These are phyloP conservation scores for Trapa incisa DNA, from an alignment of 345 rosid genomes.

Conservation along the genomic window DNA sequence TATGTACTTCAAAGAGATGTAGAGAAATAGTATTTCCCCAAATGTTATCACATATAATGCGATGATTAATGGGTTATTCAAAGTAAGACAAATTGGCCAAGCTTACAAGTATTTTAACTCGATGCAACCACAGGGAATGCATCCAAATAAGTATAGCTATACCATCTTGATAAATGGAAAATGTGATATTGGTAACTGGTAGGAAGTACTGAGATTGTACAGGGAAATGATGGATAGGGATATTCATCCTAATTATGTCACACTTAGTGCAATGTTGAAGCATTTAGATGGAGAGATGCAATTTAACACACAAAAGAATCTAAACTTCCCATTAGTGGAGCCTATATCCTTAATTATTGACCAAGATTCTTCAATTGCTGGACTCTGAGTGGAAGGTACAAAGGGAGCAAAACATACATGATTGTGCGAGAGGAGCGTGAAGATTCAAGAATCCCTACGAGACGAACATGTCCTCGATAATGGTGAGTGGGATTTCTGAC, in stretches of 20 bases:
- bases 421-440: too few relatives aligned
- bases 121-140: constrained; percentile 45
- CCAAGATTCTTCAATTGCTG: too few relatives aligned
- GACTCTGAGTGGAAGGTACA: too few relatives aligned
- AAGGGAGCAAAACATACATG: too few relatives aligned
- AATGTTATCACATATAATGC: constrained; percentile 66
- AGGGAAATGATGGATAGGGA: constrained; percentile 52
- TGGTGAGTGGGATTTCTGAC: too few relatives aligned
- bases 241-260: constrained; percentile 46
- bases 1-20: constrained; percentile 46
- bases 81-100: constrained; percentile 29
- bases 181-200: constrained; percentile 38
- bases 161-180: constrained; percentile 55
- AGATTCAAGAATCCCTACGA: too few relatives aligned
- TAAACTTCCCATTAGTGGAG: too few relatives aligned
- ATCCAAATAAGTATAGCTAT: constrained; percentile 56
- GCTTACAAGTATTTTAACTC: constrained; percentile 39
- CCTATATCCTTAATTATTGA: too few relatives aligned
- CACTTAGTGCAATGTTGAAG: constrained; percentile 45
- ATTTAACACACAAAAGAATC: too few relatives aligned
- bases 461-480: too few relatives aligned
- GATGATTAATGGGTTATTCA: constrained; percentile 50
- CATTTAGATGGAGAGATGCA: constrained; percentile 28
- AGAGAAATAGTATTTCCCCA: constrained; percentile 35
- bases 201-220: constrained; percentile 52